Base-by-base conservation (phyloP, 805 yeast species). In the Metschnikowia aberdeeniae region DNA sequence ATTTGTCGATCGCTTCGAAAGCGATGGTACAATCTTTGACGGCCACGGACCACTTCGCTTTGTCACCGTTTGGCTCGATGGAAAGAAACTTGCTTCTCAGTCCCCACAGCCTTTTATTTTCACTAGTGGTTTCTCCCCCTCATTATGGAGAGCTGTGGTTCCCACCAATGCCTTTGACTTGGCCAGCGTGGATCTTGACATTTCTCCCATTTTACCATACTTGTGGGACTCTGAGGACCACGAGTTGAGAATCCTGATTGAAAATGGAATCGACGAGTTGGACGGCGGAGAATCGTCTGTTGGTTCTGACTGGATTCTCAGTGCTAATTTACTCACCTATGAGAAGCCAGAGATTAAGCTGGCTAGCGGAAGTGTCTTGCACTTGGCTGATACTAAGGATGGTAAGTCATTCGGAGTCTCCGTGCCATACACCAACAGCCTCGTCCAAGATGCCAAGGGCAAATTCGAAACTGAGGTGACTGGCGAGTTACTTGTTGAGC, bases 41-140 rank as follows among this genome's bases (percentile, higher is more conserved):
- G 86, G 86, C 6, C 84, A 81, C 59, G 93, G 93, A 0, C 90
- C 95, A 1, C 70, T 81, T 39, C 75, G 96, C 45, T 68, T 80
- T 22, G 70, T 86, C 12, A 80, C 83, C 53, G 79, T 86, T 4
- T 82, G 70, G 51, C 66, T 84, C 37, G 75, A 82, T 52, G 87
- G 77, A 27, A 54, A 70, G 22, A 73, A 84, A 41, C 76, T 87
- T 6, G 83, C 83, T 2, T 67, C 81, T 3, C 76, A 76, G 26
- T 68, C 81, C 22, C 95, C 96, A 2, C 80, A 77, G 52, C 90
- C 92, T 1, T 78, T 82, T 6, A 75, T 89, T 12, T 89, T 74
- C 65, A 81, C 95, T 1, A 96, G 96, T 6, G 96, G 95, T 2
- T 66, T 82, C 29, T 77, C 89, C 1, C 95, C 96, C 1, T 73